Conservation (phyloP, 345 rosid species). For the Erysimum cheiranthoides region DNA sequence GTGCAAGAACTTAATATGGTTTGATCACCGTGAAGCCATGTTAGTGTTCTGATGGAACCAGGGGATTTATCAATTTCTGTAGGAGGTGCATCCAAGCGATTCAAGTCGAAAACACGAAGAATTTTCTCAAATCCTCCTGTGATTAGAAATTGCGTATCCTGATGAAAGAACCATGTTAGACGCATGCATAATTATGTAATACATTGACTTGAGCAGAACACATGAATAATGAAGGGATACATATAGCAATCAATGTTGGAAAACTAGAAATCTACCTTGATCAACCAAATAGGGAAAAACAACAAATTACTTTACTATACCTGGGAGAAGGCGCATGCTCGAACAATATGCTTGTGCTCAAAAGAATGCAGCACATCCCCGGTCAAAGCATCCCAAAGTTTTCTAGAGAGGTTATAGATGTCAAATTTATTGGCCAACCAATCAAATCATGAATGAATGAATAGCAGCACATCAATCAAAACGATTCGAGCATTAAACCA, state of each 20-base stretch:
- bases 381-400: constrained; percentile 91
- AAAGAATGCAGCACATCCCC: constrained; percentile 88
- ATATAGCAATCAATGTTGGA: neutral
- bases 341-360: constrained; percentile 92
- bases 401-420: constrained; percentile 48
- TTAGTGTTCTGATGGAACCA: constrained; percentile 47
- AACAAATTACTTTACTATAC: constrained; percentile 40
- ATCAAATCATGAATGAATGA: constrained; percentile 4
- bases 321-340: constrained; percentile 90
- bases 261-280: constrained; percentile 1
- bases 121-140: constrained; percentile 48
- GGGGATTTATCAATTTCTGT: constrained; percentile 48
- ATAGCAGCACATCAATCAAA: neutral
- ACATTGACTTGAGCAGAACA: neutral
- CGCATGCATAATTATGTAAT: neutral
- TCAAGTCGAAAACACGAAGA: constrained; percentile 43
- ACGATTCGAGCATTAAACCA: neutral
- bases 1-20: constrained; percentile 88
- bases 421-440: neutral
- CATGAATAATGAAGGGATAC: neutral
- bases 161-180: constrained; percentile 10
- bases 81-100: constrained; percentile 49
- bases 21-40: constrained; percentile 54
- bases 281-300: neutral
- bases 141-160: constrained; percentile 66